Percentiles rank a stretch among this genome's conserved stretches.
phyloP scores from a whole-genome alignment of 73 alveolate species.

The Paramecium octaurelia region DNA sequence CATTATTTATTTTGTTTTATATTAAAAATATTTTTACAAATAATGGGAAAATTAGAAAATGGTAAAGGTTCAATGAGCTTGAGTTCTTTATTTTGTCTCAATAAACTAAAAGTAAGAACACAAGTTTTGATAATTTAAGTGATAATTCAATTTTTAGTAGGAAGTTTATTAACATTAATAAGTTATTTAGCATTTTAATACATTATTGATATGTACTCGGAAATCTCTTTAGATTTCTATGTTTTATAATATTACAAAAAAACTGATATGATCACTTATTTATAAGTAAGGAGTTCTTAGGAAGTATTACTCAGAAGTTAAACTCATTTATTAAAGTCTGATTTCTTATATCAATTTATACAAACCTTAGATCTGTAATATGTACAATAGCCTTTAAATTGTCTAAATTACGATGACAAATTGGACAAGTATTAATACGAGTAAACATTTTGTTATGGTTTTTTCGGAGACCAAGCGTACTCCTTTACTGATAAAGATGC shows the following conservation, averaged over 20 bases:
- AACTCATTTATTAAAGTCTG: slow-evolving; percentile 3
- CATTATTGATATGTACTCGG: neutral
- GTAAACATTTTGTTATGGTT: slow-evolving; percentile 35
- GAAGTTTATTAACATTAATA: neutral
- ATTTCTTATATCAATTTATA: neutral
- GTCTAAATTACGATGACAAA: neutral
- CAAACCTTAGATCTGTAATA: neutral
- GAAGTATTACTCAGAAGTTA: neutral
- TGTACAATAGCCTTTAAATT: neutral
- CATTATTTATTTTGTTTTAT: neutral
- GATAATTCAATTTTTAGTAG: neutral
- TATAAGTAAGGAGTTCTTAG: neutral
- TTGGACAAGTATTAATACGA: neutral
- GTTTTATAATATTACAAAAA: neutral
- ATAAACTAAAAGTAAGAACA: neutral
- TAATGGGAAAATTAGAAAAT: neutral
- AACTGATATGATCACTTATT: neutral
- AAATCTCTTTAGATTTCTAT: neutral
- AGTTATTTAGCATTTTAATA: neutral
- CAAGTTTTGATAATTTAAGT: neutral
- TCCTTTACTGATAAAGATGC: neutral
- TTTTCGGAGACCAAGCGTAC: neutral
- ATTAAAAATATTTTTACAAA: neutral
- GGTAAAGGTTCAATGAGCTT: neutral
- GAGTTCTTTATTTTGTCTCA: neutral